A percentile compares a stretch with the other conserved stretches of the same genome.
Conservation (phyloP, 2,329 filamentous ascomycete genomes). For the Plectosphaerella cucumerina region DNA sequence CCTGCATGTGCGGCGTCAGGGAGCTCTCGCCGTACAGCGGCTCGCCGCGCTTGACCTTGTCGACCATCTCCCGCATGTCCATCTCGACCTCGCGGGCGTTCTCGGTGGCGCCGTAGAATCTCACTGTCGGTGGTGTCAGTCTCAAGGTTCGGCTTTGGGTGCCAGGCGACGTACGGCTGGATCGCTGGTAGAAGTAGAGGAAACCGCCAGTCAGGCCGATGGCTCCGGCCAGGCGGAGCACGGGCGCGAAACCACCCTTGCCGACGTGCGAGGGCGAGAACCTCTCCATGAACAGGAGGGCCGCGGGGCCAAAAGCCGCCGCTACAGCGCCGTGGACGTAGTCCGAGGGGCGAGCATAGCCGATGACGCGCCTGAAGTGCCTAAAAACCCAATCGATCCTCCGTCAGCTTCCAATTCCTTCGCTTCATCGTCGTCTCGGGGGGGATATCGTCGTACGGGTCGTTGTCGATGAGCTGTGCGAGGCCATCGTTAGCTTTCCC, state of each 20-base stretch:
- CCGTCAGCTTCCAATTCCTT: not conserved
- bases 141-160: not conserved
- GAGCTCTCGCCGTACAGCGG: constrained; percentile 79
- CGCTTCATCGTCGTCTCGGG: not conserved
- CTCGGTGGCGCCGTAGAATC: constrained; percentile 93
- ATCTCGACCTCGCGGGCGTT: constrained; percentile 88
- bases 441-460: constrained; percentile 68
- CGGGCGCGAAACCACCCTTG: constrained; percentile 74
- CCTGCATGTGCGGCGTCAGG: constrained; percentile 86
- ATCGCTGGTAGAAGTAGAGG: constrained; percentile 80
- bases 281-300: constrained; percentile 77
- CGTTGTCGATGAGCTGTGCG: constrained; percentile 91
- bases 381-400: constrained; percentile 40
- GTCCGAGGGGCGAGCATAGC: constrained; percentile 83
- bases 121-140: constrained; percentile 52
- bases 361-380: constrained; percentile 84
- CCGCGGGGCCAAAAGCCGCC: constrained; percentile 66
- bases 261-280: constrained; percentile 82
- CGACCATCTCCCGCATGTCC: constrained; percentile 98
- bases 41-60: constrained; percentile 89
- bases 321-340: constrained; percentile 68
- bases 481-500: constrained; percentile 16
- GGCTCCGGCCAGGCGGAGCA: constrained; percentile 73
- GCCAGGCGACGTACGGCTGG: constrained; percentile 60
- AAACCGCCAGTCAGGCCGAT: constrained; percentile 76